Evolutionary conservation across 139 green algal genomes (phyloP), one percentile per base, ranked within the genome.

Genomic region (Deuterostichococcus epilithicus): DNA sequence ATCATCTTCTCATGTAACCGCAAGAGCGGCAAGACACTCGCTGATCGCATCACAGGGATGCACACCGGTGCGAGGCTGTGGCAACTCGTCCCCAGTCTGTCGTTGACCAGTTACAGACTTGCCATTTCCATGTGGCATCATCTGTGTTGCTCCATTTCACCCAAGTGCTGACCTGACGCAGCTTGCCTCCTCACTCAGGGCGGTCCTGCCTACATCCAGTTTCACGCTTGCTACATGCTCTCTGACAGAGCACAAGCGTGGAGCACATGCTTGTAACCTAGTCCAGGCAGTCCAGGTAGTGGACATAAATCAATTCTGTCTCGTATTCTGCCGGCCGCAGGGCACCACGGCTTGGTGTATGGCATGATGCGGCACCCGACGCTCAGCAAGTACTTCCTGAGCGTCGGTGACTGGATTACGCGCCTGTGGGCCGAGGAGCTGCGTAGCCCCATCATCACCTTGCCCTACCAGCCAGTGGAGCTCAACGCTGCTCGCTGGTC

Each of bases 341-440:
- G 94, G 22, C 94, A 98, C 83, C 92, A 97, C 78, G 90, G 88
- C 26, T 90, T 92, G 25, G 85, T 98, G 35, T 93, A 90, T 77
- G 85, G 88, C 32, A 83, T 98, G 34, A 76, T 85, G 77, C 84
- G 94, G 72, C 92, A 94, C 85, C 93, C 94, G 44, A 95, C 94
- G 82, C 95, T 89, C 85, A 86, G 90, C 79, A 98, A 98, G 83
- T 97, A 92, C 87, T 97, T 98, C 82, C 76, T 98, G 35, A 90
- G 83, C 45, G 86, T 94, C 33, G 94, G 92, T 35, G 94, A 98
- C 89, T 98, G 94, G 94, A 94, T 91, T 0, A 89, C 90, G 45
- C 84, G 93, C 3, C 77, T 98, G 38, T 98, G 94, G 94, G 94
- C 90, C 52, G 94, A 98, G 78, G 94, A 98, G 85, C 78, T 97